Evolutionary conservation across 331 rosid genomes (phyloP), one percentile per base, ranked within the genome.

Genomic region (Quercus lobata): DNA sequence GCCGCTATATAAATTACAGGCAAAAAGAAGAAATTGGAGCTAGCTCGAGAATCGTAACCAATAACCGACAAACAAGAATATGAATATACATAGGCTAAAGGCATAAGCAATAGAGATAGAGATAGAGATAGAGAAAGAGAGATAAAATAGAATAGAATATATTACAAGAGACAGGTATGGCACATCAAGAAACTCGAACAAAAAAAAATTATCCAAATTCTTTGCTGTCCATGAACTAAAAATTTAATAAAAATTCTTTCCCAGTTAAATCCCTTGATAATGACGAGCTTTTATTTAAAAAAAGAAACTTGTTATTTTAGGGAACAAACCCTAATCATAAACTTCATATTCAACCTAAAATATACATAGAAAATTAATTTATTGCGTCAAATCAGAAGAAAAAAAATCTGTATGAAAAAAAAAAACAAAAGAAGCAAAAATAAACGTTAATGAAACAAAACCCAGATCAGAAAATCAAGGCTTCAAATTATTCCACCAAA

Each of bases 391-490:
- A 35, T 75, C 69, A 44, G 22, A 61, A 82, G 41, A 24, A 49
- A 30, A 37, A 37, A 56, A 12, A 10, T 12, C 7, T 57, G 25
- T 25, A n/a, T 18, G 73, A 58, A n/a, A 69, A 57, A 74, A 76
- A 63, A 0, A 41, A 8, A 7, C 15, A 75, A 83, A 55, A 44
- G n/a, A 71, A 73, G 25, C 44, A 27, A 86, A 77, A 15, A 25
- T n/a, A 5, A 29, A 57, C 44, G 57, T 32, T 80, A 72, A 81
- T 29, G 30, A 75, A 56, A 76, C n/a, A 69, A 72, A 81, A 77
- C 90, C 82, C 85, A 57, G 82, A 86, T 80, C n/a, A 86, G 79
- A 84, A 81, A 49, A 27, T 56, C 5, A 14, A 80, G 25, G n/a
- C 76, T 79, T 57, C 16, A 15, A 17, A 77, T 5, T 57, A 75